Evolutionary conservation across 2,329 filamentous ascomycete species (phyloP).

Genomic region (Alternaria gansuensis): DNA sequence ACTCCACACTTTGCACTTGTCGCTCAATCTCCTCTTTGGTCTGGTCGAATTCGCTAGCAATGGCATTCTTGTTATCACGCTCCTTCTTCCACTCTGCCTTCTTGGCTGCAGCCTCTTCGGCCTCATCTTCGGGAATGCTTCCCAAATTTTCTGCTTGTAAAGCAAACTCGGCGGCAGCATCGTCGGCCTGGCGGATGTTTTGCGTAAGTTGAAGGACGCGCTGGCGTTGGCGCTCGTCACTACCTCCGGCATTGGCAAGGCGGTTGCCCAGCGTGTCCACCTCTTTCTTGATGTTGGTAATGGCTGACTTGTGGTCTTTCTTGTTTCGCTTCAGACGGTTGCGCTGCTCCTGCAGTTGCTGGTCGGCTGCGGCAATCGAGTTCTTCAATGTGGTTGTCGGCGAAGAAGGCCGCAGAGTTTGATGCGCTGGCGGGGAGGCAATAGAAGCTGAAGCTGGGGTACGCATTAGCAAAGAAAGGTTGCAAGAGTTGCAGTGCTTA

Average conservation of each 20-base stretch:
- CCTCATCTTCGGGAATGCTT: slow-evolving; percentile 69
- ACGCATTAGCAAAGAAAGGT: slow-evolving; percentile 18
- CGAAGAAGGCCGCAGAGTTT: slow-evolving; percentile 75
- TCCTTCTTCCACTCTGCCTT: slow-evolving; percentile 67
- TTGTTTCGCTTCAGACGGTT: slow-evolving; percentile 73
- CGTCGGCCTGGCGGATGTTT: slow-evolving; percentile 74
- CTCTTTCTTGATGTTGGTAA: slow-evolving; percentile 74
- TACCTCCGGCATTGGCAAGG: slow-evolving; percentile 72
- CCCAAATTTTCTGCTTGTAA: slow-evolving; percentile 71
- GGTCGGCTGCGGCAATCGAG: slow-evolving; percentile 76
- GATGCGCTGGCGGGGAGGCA: slow-evolving; percentile 62
- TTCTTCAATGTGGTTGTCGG: slow-evolving; percentile 79
- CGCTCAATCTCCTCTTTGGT: slow-evolving; percentile 70
- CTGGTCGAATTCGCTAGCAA: slow-evolving; percentile 66
- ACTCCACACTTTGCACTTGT: slow-evolving; percentile 69
- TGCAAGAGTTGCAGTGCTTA: slow-evolving; percentile 42
- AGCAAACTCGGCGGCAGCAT: slow-evolving; percentile 66
- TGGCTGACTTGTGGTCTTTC: slow-evolving; percentile 76
- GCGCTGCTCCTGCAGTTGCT: slow-evolving; percentile 74
- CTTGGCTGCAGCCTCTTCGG: slow-evolving; percentile 64
- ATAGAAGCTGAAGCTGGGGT: slow-evolving; percentile 39
- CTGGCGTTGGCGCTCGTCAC: slow-evolving; percentile 78
- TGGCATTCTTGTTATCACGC: slow-evolving; percentile 60
- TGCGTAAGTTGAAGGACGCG: slow-evolving; percentile 79
- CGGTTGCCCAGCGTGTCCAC: slow-evolving; percentile 73